phyloP scores from a whole-genome alignment of 1,139 yeast genomes.

The Spathaspora sp. region DNA sequence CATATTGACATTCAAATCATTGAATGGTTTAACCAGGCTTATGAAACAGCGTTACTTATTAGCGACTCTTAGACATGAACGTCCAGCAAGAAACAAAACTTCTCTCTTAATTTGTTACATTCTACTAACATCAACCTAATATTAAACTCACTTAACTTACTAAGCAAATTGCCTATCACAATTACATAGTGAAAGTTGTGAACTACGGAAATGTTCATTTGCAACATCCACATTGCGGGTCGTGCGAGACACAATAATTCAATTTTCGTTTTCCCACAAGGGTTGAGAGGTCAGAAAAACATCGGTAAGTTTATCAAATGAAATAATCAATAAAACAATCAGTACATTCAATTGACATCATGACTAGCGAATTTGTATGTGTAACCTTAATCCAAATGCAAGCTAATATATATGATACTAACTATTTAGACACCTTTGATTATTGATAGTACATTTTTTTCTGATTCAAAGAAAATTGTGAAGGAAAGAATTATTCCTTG shows the following conservation, averaged over 20 bases:
- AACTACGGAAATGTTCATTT: background rate
- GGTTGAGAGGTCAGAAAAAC: background rate
- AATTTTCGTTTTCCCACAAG: background rate
- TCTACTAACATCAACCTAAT: too few relatives aligned
- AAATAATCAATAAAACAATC: background rate
- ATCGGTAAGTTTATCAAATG: background rate
- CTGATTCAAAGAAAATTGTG: constrained; percentile 72
- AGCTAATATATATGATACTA: constrained; percentile 10
- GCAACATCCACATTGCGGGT: background rate
- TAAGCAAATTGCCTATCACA: too few relatives aligned
- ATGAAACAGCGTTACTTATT: too few relatives aligned
- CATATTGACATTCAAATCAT: too few relatives aligned
- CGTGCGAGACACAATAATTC: constrained; percentile 1
- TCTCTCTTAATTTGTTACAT: too few relatives aligned
- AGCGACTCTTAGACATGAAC: too few relatives aligned
- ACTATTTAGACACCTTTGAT: constrained; percentile 25
- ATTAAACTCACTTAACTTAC: too few relatives aligned
- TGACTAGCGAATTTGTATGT: constrained; percentile 13
- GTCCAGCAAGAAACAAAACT: too few relatives aligned
- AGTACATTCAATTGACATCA: constrained; percentile 4
- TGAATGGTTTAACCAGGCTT: too few relatives aligned
- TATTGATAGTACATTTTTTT: constrained; percentile 64
- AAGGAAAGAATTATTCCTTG: constrained; percentile 87
- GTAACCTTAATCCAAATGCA: too few relatives aligned
- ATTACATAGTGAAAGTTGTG: too few relatives aligned